Base-by-base conservation (phyloP, 2,329 filamentous ascomycete species). In the Paraphaeosphaeria minitans region DNA sequence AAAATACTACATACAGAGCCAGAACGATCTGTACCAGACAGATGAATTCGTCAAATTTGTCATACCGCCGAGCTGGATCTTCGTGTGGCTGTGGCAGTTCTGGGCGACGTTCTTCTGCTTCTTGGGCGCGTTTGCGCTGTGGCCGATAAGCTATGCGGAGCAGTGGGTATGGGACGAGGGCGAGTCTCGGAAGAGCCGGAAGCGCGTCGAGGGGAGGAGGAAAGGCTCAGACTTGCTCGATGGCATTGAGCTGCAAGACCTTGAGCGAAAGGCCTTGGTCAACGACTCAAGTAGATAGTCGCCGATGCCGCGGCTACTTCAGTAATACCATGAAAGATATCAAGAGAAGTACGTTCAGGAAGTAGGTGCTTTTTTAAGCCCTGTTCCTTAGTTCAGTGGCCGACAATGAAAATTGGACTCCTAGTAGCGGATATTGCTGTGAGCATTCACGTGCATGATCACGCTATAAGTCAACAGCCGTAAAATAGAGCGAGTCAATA, bases 11-110 rank as follows among this genome's bases (percentile, higher is more conserved):
- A 93, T 96, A 62, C 76, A 81, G 7, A 84, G 82, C 19, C 93
- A 97, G 73, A 88, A 96, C 64, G 92, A 97, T 71, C 78, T 93
- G 8, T 96, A 96, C 70, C 91, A 94, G 68, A 82, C 87, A 0
- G 88, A 87, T 50, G 89, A 96, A 65, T 89, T 88, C 62, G 79
- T 94, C 60, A 88, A 89, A 66, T 95, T 96, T 70, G 66, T 93
- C 19, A 68, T 84, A 10, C 84, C 81, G 12, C 83, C 85, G 0
- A 77, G 88, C 0, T 87, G 85, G 8, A 69, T 84, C 24, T 33
- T 89, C 1, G 75, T 92, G 1, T 81, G 85, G 75, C 62, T 82
- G 3, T 89, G 85, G 83, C 89, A 93, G 72, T 78, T 88, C 21
- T 81, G 86, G 54, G 86, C 86, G 3, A 89, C 90, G 0, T 61